Evolutionary conservation across 2,329 filamentous ascomycete genomes (phyloP), one percentile per base, ranked within the genome.

Genomic region (Fusarium miscanthi): DNA sequence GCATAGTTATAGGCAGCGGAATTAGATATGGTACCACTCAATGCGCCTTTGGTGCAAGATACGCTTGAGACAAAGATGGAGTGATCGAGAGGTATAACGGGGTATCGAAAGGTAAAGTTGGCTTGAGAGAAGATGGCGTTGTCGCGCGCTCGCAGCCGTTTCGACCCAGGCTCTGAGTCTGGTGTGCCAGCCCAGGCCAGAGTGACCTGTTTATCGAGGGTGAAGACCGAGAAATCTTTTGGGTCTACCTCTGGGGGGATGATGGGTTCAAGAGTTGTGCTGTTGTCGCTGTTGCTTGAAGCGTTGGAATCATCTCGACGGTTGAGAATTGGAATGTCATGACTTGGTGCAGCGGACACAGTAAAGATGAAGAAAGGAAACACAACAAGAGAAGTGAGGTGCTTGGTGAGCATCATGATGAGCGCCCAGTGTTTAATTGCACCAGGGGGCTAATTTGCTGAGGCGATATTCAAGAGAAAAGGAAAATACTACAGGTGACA

Each of bases 101-200:
- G 70, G 11, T 71, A 65, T 17, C 2, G 16, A 12, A 71, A 71
- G 0, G 68, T 72, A 14, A 72, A 72, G 59, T 72, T 72, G 31
- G 59, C 57, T 5, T 69, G 68, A 0, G 68, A 52, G 12, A 72
- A 59, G 19, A 62, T 37, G 6, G 30, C 59, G 6, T 58, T 43
- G 17, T 72, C 57, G 33, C 70, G 70, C 46, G 69, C 72, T 3
- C 69, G 33, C 68, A 51, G 52, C 0, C 57, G n/a, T 16, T 37
- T 30, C 1, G 46, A 10, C 6, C 42, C 49, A 3, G 59, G 43
- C 4, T 54, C 56, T 6, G 46, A 38, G 3, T 40, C 33, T 2
- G 68, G 23, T 4, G 68, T 43, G 7, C 70, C 70, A 14, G 70
- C 68, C 70, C 70, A 72, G 2, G 70, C 70, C 2, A 72, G 17